Evolutionary conservation across 768 basidiomycete species (phyloP).

Genomic region (Lentinula lateritia): DNA sequence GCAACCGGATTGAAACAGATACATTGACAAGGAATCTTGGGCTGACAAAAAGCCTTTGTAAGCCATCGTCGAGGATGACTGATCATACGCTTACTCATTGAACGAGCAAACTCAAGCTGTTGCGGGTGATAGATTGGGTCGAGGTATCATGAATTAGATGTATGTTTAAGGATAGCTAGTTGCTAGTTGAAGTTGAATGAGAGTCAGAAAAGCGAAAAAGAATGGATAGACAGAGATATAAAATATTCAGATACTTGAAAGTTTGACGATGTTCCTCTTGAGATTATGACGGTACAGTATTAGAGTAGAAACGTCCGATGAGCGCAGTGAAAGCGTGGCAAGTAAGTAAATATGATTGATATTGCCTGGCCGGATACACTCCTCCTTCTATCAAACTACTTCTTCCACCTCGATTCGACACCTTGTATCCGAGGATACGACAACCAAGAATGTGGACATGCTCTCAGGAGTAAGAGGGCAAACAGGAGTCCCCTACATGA

Average conservation of each 20-base stretch:
- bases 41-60: too few species aligned
- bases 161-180: background rate
- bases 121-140: background rate
- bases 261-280: background rate
- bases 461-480: background rate
- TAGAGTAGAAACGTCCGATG: background rate
- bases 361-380: background rate
- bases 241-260: background rate
- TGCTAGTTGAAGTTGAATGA: background rate
- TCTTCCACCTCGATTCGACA: background rate
- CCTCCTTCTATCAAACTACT: background rate
- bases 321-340: background rate
- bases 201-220: background rate
- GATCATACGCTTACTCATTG: too few species aligned
- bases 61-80: too few species aligned
- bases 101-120: background rate
- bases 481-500: constrained; percentile 56
- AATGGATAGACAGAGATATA: background rate
- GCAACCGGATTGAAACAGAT: too few species aligned
- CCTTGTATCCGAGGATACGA: background rate
- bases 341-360: background rate
- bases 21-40: too few species aligned
- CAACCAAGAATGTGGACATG: too few species aligned
- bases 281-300: background rate
- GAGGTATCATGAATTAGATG: background rate